Evolutionary conservation across 345 rosid species (phyloP), one percentile per base, ranked within the genome.

Genomic region (Populus simonii): DNA sequence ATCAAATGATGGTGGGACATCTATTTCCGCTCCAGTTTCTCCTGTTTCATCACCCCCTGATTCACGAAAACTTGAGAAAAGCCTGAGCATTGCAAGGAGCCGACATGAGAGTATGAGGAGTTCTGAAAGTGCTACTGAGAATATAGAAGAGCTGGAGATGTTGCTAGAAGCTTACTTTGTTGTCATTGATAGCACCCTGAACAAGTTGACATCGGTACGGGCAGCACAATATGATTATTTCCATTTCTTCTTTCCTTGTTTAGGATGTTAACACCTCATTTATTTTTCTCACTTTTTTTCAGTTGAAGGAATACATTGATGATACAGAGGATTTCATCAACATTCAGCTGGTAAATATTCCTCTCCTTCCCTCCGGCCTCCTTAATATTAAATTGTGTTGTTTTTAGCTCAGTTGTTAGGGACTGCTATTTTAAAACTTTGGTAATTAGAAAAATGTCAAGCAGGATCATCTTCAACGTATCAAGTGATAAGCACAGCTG

Each of bases 101-200:
- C 84, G 97, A 29, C 99, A 92, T 74, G 98, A 87, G 82, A 96
- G 99, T 83, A 83, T 86, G 85, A 93, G 86, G 87, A 96, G 99
- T 71, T 85, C 95, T 61, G 97, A 91, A 76, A 89, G 92, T 77
- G 55, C 82, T 55, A 88, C 90, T 7, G 97, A 89, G 76, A 94
- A 86, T 71, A 92, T 96, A 71, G 99, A 96, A 74, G 97, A 94
- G 82, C 92, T 96, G 36, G 99, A 96, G 87, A 96, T 96, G 99
- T 87, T 96, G 88, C 95, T 96, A 63, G 99, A 96, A 83, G 99
- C 99, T 31, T 96, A 96, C 76, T 96, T 96, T 87, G 99, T 96
- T 39, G 91, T 91, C 84, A 96, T 96, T 66, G 99, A 96, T 86
- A 93, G 97, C 84, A 90, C 97, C 78, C 84, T 96, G 53, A 96